Percentiles rank a stretch among this genome's conserved stretches.
These are phyloP conservation scores for Heliosperma pusillum DNA, from an alignment of 148 eudicot genomes.

Conservation along the genomic window DNA sequence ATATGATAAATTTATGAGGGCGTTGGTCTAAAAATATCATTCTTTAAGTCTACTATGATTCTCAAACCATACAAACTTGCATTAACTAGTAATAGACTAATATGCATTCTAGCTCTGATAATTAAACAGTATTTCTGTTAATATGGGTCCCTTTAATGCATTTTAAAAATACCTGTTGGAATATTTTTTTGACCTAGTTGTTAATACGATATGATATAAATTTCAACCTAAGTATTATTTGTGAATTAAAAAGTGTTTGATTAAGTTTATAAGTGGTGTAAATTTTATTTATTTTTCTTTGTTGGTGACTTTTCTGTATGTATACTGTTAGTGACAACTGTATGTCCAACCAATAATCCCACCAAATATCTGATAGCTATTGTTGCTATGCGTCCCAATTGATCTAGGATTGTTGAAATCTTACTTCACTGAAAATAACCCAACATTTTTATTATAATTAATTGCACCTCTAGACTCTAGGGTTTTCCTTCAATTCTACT, in stretches of 20 bases:
- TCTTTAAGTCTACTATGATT: conserved; percentile 17
- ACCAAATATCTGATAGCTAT: conserved; percentile 25
- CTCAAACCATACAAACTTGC: conserved; percentile 8
- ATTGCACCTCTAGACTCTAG: background rate
- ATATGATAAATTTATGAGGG: conserved; percentile 20
- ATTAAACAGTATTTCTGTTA: conserved; percentile 16
- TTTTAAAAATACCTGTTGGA: conserved; percentile 16
- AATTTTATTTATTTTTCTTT: background rate
- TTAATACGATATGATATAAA: conserved; percentile 11
- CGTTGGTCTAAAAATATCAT: conserved; percentile 20
- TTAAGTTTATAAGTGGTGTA: conserved; percentile 17
- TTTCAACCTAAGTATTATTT: background rate
- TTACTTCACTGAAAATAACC: conserved; percentile 30
- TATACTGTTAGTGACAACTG: conserved; percentile 27
- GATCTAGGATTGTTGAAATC: conserved; percentile 18
- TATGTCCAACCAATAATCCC: conserved; percentile 23
- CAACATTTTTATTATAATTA: background rate
- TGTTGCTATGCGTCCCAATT: conserved; percentile 14
- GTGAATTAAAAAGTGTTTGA: background rate
- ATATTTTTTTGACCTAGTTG: conserved; percentile 19
- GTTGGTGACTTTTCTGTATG: conserved; percentile 3
- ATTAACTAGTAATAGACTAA: conserved; percentile 26
- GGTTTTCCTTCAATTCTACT: background rate
- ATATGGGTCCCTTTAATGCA: conserved; percentile 17
- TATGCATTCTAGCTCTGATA: conserved; percentile 10